Percentiles rank a stretch among this genome's conserved stretches.
These are phyloP conservation scores for Leccinum uliginosum DNA, from an alignment of 768 basidiomycete genomes.

Conservation along the genomic window DNA sequence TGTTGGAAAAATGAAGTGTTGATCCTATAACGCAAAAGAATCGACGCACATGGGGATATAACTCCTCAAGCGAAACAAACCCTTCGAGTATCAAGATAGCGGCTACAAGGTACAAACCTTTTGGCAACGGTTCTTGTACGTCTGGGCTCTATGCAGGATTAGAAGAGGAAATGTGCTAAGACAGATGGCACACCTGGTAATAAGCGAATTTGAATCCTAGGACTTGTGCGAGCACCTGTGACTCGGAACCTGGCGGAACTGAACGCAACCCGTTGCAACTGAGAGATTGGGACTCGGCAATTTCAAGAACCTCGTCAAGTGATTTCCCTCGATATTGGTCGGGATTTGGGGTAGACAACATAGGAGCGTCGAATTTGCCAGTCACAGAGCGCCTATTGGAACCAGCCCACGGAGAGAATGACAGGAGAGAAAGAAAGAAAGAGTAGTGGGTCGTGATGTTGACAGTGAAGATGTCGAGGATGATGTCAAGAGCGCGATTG, in stretches of 20 bases:
- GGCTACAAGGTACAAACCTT: conserved; percentile 72
- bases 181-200: conserved; percentile 65
- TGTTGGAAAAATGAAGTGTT: conserved; percentile 5
- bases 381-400: conserved; percentile 34
- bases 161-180: conserved; percentile 8
- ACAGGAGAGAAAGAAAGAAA: conserved; percentile 86
- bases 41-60: conserved; percentile 83
- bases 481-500: conserved; percentile 87
- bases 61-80: conserved; percentile 79
- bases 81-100: conserved; percentile 89
- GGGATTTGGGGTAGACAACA: conserved; percentile 36
- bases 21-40: neutral
- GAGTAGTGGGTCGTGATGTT: conserved; percentile 78
- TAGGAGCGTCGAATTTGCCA: conserved; percentile 27
- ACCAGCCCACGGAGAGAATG: conserved; percentile 83
- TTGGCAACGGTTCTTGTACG: conserved; percentile 57
- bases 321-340: conserved; percentile 52
- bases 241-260: conserved; percentile 31
- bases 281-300: conserved; percentile 40
- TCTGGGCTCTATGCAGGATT: conserved; percentile 45
- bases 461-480: conserved; percentile 85
- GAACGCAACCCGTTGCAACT: conserved; percentile 1
- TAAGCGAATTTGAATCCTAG: conserved; percentile 96
- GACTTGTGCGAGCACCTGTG: conserved; percentile 80
- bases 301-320: conserved; percentile 61